These are phyloP conservation scores for Pseudognaphalium luteoalbum DNA, from an alignment of 129 eudicot genomes.

Conservation along the genomic window DNA sequence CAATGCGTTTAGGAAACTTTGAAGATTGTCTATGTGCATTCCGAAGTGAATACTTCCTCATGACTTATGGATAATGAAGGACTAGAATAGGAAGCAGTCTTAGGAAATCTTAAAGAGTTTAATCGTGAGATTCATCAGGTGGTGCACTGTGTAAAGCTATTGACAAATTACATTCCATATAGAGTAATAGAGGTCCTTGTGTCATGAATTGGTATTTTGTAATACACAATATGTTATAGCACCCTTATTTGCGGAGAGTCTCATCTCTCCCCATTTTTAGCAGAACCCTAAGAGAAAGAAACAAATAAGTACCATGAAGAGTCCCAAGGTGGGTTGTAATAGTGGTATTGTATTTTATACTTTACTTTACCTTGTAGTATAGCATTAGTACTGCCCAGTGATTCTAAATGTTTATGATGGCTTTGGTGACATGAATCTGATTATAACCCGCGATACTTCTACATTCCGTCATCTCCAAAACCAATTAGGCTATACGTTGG, in stretches of 20 bases:
- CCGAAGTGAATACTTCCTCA: no score
- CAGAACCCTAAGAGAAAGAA: neutral
- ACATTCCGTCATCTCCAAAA: no score
- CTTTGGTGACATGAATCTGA: no score
- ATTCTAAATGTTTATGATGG: no score
- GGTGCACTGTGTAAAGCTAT: neutral
- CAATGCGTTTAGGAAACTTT: neutral
- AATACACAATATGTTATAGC: neutral
- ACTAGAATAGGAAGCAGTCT: no score
- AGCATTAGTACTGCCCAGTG: no score
- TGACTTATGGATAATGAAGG: no score
- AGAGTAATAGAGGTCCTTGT: constrained; percentile 9
- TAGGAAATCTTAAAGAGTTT: constrained; percentile 16
- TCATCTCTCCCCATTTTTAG: constrained; percentile 23
- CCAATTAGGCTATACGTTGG: no score
- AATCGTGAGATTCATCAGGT: neutral
- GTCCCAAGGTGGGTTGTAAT: constrained; percentile 14
- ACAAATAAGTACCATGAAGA: neutral
- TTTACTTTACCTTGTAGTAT: no score
- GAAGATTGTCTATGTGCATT: no score
- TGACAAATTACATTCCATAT: no score
- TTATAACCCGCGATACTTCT: no score
- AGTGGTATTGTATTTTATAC: neutral
- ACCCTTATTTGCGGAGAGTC: constrained; percentile 1
- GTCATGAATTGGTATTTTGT: neutral